Percentiles rank a stretch among this genome's conserved stretches.
Conservation (phyloP, 257 asterid species). For the Avicennia marina region DNA sequence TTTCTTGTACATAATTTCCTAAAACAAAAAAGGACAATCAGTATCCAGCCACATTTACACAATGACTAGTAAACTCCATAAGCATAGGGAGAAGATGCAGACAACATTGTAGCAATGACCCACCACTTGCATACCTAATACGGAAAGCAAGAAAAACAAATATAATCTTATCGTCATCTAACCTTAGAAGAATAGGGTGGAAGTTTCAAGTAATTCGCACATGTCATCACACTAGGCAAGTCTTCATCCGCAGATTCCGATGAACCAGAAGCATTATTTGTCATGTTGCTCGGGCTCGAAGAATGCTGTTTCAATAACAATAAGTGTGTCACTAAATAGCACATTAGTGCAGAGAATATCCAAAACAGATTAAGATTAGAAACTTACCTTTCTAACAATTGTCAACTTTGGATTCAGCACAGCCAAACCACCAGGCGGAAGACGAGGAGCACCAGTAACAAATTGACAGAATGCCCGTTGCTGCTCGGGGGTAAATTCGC, state of each 20-base stretch:
- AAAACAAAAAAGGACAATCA: slow-evolving; percentile 41
- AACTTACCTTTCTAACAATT: slow-evolving; percentile 83
- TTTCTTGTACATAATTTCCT: slow-evolving; percentile 94
- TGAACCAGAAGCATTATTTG: slow-evolving; percentile 50
- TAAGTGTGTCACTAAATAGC: background rate
- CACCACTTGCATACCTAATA: background rate
- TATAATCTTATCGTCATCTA: background rate
- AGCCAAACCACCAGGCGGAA: slow-evolving; percentile 96
- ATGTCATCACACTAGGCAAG: slow-evolving; percentile 97
- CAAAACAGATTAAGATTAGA: background rate
- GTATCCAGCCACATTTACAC: background rate
- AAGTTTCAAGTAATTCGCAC: slow-evolving; percentile 97
- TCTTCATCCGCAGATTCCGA: slow-evolving; percentile 86
- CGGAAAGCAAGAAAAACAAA: background rate
- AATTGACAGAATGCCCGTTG: slow-evolving; percentile 94
- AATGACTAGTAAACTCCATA: background rate
- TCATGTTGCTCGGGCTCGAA: slow-evolving; percentile 40
- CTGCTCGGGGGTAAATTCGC: slow-evolving; percentile 87
- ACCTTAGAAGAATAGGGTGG: slow-evolving; percentile 99
- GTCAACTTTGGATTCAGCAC: slow-evolving; percentile 95
- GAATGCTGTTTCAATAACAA: slow-evolving; percentile 58
- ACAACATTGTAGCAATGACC: too few species aligned
- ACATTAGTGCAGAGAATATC: background rate
- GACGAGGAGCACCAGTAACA: slow-evolving; percentile 98
- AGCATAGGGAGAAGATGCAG: too few species aligned